A percentile compares a stretch with the other conserved stretches of the same genome.
These are phyloP conservation scores for Saccharomycopsis olivae DNA, from an alignment of 805 yeast genomes.

Conservation along the genomic window DNA sequence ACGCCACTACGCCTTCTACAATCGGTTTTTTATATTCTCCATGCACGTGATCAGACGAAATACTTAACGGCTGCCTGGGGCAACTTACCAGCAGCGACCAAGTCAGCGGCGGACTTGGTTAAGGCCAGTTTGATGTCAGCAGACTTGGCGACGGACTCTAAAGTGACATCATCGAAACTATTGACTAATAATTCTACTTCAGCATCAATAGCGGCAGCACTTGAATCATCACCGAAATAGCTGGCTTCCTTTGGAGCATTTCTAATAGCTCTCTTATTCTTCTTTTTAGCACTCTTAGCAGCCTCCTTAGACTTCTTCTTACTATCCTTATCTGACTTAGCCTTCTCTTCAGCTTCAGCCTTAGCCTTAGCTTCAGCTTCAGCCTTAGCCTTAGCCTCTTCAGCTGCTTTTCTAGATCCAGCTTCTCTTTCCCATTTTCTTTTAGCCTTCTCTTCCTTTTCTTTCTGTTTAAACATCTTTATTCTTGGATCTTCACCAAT, in stretches of 20 bases:
- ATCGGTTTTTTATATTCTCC: no score
- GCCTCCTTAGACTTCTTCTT: constrained; percentile 94
- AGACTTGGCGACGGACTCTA: constrained; percentile 56
- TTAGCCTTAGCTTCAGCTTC: constrained; percentile 82
- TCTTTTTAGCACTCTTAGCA: constrained; percentile 84
- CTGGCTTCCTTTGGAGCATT: constrained; percentile 69
- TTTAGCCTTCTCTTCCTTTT: constrained; percentile 88
- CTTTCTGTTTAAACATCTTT: constrained; percentile 84
- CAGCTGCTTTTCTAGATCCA: constrained; percentile 94
- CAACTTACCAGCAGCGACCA: constrained; percentile 43
- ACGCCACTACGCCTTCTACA: no score
- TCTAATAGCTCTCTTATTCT: constrained; percentile 86
- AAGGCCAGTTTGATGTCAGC: constrained; percentile 29
- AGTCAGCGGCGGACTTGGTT: constrained; percentile 41
- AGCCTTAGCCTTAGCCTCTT: constrained; percentile 72
- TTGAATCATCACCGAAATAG: constrained; percentile 73
- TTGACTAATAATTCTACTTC: constrained; percentile 77
- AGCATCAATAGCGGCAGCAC: constrained; percentile 57
- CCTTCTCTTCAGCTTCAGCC: constrained; percentile 64
- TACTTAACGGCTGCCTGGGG: constrained; percentile 44
- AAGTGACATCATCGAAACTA: constrained; percentile 65
- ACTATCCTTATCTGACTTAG: constrained; percentile 57
- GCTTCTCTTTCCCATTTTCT: constrained; percentile 98
- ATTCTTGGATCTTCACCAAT: constrained; percentile 90
- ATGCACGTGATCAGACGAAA: no score